phyloP scores from a whole-genome alignment of 768 basidiomycete species.

The Sutorius australiensis region DNA sequence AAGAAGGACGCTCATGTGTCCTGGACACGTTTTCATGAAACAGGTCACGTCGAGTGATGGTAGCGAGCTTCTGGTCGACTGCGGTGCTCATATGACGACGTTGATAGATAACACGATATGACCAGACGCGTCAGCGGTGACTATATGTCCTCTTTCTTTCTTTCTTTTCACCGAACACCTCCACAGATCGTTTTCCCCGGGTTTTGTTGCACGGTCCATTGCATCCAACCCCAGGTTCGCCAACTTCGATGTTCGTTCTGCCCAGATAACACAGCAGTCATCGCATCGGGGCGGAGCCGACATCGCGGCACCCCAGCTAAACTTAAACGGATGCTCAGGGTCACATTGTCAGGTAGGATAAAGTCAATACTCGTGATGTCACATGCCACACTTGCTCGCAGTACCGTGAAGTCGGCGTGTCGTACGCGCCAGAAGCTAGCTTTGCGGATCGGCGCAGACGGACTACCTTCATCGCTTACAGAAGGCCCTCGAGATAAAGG shows the following conservation, averaged over 20 bases:
- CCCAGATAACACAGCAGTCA: no score
- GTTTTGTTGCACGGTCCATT: background rate
- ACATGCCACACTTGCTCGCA: background rate
- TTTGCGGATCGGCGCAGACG: no score
- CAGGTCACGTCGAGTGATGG: conserved; percentile 4
- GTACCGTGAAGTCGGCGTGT: background rate
- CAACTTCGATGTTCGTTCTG: no score
- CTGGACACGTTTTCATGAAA: conserved; percentile 12
- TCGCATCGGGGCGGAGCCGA: no score
- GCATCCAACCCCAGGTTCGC: background rate
- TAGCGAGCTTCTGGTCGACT: background rate
- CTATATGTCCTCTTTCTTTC: background rate
- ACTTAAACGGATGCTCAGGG: background rate
- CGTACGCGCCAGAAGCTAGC: background rate
- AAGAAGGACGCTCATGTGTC: conserved; percentile 12
- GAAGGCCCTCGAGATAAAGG: background rate
- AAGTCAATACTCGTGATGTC: background rate
- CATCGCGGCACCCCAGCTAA: background rate
- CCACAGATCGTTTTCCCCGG: background rate
- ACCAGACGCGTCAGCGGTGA: background rate
- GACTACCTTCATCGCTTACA: background rate
- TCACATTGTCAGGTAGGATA: background rate
- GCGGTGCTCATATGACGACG: conserved; percentile 8
- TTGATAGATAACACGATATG: background rate
- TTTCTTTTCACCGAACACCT: background rate